Evolutionary conservation across 352 stramenopile species (phyloP).

Genomic region (Elongisporangium undulatum): DNA sequence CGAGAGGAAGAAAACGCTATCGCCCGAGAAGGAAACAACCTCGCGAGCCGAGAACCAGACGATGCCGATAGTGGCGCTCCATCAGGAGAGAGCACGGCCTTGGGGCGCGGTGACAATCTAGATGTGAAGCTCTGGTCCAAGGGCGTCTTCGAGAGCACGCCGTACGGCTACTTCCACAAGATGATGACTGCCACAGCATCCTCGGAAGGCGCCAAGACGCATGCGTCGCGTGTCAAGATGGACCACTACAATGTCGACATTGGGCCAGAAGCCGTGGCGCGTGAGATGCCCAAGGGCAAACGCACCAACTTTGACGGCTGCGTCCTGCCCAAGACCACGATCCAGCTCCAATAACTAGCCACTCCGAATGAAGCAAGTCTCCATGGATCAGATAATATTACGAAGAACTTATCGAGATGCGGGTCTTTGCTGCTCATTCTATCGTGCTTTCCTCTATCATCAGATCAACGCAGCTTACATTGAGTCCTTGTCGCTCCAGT

Average conservation of each 20-base stretch:
- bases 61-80: constrained; percentile 3
- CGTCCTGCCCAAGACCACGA: constrained; percentile 39
- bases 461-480: neutral
- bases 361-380: neutral
- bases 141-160: constrained; percentile 71
- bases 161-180: constrained; percentile 84
- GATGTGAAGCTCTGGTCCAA: constrained; percentile 75
- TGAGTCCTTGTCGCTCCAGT: constrained; percentile 30
- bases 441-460: neutral
- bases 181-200: constrained; percentile 58
- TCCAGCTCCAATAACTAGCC: constrained; percentile 34
- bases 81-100: constrained; percentile 5
- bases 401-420: no score
- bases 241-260: constrained; percentile 72
- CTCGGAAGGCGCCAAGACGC: constrained; percentile 39
- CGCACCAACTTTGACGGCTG: constrained; percentile 54
- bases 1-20: constrained; percentile 71
- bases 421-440: neutral
- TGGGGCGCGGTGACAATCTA: constrained; percentile 56
- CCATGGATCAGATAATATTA: no score
- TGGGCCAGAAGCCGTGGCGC: constrained; percentile 29
- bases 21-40: constrained; percentile 34
- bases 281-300: constrained; percentile 59
- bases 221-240: constrained; percentile 57
- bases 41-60: constrained; percentile 14